phyloP scores from a whole-genome alignment of 2,329 filamentous ascomycete genomes.

The Epichloe sylvatica region DNA sequence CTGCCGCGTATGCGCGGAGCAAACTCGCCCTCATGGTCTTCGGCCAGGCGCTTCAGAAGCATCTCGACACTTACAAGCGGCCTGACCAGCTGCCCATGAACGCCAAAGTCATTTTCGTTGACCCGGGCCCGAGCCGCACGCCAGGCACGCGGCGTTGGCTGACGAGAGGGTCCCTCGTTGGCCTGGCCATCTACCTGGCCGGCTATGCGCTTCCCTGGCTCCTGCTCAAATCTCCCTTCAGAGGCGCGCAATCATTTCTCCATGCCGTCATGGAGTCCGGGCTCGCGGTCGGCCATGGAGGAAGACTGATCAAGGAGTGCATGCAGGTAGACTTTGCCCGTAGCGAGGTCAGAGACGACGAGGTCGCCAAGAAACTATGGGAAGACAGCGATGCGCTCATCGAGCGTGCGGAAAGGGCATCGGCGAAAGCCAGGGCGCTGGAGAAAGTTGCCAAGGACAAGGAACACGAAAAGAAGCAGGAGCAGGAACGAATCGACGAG shows the following conservation, averaged over 20 bases:
- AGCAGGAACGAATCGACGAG: conserved; percentile 19
- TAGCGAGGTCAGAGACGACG: conserved; percentile 63
- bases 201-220: conserved; percentile 78
- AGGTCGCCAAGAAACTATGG: conserved; percentile 74
- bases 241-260: conserved; percentile 77
- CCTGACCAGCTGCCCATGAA: conserved; percentile 75
- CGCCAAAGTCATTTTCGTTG: conserved; percentile 69
- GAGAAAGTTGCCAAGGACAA: conserved; percentile 26
- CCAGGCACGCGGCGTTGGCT: conserved; percentile 81
- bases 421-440: conserved; percentile 41
- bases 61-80: conserved; percentile 69
- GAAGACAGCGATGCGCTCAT: conserved; percentile 76
- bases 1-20: conserved; percentile 48
- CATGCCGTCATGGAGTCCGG: conserved; percentile 71
- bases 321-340: conserved; percentile 58
- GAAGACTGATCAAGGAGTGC: conserved; percentile 78
- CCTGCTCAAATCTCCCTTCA: conserved; percentile 67
- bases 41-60: conserved; percentile 81
- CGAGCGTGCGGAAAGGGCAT: conserved; percentile 66
- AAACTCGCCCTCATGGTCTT: conserved; percentile 80
- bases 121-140: conserved; percentile 74
- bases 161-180: conserved; percentile 69
- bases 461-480: conserved; percentile 19
- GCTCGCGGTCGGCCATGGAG: conserved; percentile 50
- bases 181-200: conserved; percentile 60